phyloP scores from a whole-genome alignment of 495 filamentous ascomycete genomes.

The Penicillium mononematosum region DNA sequence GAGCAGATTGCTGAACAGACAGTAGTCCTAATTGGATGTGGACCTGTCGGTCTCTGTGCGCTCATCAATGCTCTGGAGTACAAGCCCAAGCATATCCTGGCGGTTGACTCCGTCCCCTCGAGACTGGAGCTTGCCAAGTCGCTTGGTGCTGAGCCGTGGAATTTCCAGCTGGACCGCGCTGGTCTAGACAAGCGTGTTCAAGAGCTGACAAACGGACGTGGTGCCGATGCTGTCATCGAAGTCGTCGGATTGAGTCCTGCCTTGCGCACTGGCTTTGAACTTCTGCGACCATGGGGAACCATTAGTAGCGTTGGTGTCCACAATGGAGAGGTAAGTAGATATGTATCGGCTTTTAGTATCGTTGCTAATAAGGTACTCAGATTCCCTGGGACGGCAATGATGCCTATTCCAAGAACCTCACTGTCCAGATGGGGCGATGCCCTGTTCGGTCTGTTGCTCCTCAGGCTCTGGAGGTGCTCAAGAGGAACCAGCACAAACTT shows the following conservation, averaged over 20 bases:
- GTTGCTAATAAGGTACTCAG: conserved; percentile 33
- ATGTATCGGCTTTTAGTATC: neutral
- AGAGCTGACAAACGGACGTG: conserved; percentile 77
- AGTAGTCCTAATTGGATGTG: conserved; percentile 84
- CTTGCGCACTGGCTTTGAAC: conserved; percentile 77
- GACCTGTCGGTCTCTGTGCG: conserved; percentile 85
- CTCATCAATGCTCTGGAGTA: conserved; percentile 79
- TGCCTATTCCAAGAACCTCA: conserved; percentile 87
- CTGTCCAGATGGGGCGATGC: conserved; percentile 91
- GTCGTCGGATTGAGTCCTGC: conserved; percentile 86
- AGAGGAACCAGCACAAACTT: conserved; percentile 77
- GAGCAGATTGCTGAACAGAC: conserved; percentile 66
- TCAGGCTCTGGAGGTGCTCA: conserved; percentile 73
- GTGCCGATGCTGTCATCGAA: conserved; percentile 89
- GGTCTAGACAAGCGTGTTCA: conserved; percentile 67
- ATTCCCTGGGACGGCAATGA: conserved; percentile 83
- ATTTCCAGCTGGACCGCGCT: conserved; percentile 69
- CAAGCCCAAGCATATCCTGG: conserved; percentile 77
- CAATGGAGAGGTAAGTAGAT: conserved; percentile 67
- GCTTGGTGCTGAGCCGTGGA: conserved; percentile 83
- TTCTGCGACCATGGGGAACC: conserved; percentile 81
- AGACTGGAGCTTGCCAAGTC: conserved; percentile 73
- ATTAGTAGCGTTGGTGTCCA: conserved; percentile 92
- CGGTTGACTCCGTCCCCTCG: conserved; percentile 78
- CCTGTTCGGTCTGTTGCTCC: conserved; percentile 83